Evolutionary conservation across 768 basidiomycete species (phyloP).

Genomic region (Trametes meyenii): DNA sequence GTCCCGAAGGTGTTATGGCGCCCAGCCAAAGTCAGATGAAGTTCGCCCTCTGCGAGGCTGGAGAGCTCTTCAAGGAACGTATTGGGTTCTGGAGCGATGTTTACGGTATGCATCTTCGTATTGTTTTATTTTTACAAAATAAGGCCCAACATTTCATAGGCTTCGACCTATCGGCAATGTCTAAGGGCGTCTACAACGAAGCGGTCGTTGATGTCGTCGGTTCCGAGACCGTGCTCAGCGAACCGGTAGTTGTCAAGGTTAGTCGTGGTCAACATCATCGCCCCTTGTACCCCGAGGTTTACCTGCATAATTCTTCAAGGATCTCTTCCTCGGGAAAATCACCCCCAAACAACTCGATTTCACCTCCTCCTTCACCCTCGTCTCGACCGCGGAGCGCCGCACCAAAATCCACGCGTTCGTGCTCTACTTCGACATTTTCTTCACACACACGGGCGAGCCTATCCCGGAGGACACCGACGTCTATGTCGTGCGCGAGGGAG

Average conservation of each 20-base stretch:
- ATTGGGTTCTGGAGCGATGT: slow-evolving; percentile 90
- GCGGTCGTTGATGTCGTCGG: slow-evolving; percentile 83
- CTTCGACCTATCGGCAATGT: slow-evolving; percentile 88
- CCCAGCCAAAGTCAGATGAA: slow-evolving; percentile 89
- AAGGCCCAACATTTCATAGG: slow-evolving; percentile 47
- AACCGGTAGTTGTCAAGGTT: slow-evolving; percentile 70
- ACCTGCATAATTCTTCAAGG: slow-evolving; percentile 48
- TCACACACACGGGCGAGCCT: slow-evolving; percentile 61
- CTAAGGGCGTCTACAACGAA: slow-evolving; percentile 71
- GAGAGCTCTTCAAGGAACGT: slow-evolving; percentile 76
- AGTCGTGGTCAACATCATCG: slow-evolving; percentile 16
- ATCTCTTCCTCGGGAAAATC: slow-evolving; percentile 70
- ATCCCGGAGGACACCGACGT: slow-evolving; percentile 56
- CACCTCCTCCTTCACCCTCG: slow-evolving; percentile 72
- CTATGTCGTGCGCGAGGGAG: slow-evolving; percentile 60
- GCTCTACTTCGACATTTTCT: slow-evolving; percentile 95
- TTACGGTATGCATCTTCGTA: slow-evolving; percentile 61
- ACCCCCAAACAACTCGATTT: slow-evolving; percentile 79
- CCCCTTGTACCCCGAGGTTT: background rate
- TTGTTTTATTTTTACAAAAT: background rate
- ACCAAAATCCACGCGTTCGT: slow-evolving; percentile 78
- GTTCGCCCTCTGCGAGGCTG: slow-evolving; percentile 79
- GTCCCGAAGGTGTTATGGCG: slow-evolving; percentile 71
- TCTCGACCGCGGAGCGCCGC: slow-evolving; percentile 59
- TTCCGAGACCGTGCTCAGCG: slow-evolving; percentile 64